Base-by-base conservation (phyloP, 1,139 yeast species). In the Suhomyces chickasaworum region DNA sequence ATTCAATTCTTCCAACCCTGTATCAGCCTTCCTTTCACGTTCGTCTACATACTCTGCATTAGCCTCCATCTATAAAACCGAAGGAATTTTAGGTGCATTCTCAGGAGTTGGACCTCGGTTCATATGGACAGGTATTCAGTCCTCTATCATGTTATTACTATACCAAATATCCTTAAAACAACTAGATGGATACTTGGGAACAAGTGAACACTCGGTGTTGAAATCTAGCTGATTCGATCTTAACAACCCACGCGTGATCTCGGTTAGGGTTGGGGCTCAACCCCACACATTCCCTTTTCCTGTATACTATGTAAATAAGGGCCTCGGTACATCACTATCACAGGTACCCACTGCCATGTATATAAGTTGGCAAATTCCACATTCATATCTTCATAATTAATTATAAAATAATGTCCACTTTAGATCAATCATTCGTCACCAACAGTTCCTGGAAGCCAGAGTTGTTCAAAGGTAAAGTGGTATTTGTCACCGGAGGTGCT, bases 61-160 rank as follows among this genome's bases (percentile, higher is more conserved):
- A 44, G 61, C 65, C n/a, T 76, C 80, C 9, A 86, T 93, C 5
- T 87, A 85, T 60, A 76, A 68, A 48, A 72, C 77, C 23, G 97
- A 93, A 63, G 98, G 99, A 1, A 48, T 86, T 0, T 54, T 78
- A 1, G 97, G 97, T 0, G 73, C 89, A 40, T 91, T 93, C 66
- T 81, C 93, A 31, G 99, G 99, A 1, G 97, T 95, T 9, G 97
- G 97, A 0, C 99, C 99, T 0, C 75, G 99, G 52, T 84, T 91
- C 53, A 88, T 93, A 7, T 93, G 99, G 99, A 91, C 99, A 0
- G 89, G 96, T 53, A 77, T 91, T 13, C 99, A 93, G 65, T 89
- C 97, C 65, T 88, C 97, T 52, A 86, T 93, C 47, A 93, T 95
- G 99, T 75, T 95, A 53, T 72, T 93, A 53, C 72, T 91, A 41